Evolutionary conservation across 805 yeast genomes (phyloP), one percentile per base, ranked within the genome.

Genomic region (Wickerhamiella parazyma): DNA sequence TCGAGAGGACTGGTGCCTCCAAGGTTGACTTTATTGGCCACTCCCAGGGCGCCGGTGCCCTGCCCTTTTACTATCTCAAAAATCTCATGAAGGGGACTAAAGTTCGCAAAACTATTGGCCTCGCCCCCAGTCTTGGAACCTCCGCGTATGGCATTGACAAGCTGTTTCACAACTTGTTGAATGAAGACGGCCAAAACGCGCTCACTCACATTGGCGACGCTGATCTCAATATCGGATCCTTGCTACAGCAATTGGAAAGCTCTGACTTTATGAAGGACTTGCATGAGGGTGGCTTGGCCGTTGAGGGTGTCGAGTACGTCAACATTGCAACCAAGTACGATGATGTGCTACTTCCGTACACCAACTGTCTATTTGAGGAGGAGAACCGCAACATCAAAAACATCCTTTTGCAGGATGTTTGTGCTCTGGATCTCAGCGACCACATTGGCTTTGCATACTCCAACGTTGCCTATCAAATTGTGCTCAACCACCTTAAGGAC

Each of bases 1-100:
- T 38, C 19, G 34, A 29, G 33, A 16, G 26, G 24, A 38, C 41
- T 12, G 41, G 41, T 38, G 33, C 33, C 4, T 14, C 18, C 18
- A 10, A 24, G 26, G 26, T 24, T 12, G 33, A 29, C 18, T 8
- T 29, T 16, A 17, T 29, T 16, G 33, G 33, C 16, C 33, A 29
- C 33, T 29, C 33, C 9, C 33, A 29, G 18, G 33, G 33, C n/a
- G 33, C 18, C 9, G 33, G 33, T n/a, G 33, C 33, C 7, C 18
- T 29, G 33, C 33, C 33, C 16, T 14, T n/a, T n/a, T 29, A 16
- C 18, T 29, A 29, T 17, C 16, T 29, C 33, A 29, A 29, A 17
- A 29, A 29, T 8, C 18, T 29, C 9, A 16, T n/a, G 33, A 3
- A 8, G 10, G 33, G 18, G 4, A 5, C 18, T 12, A 29, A 29